Evolutionary conservation across 768 basidiomycete genomes (phyloP), one percentile per base, ranked within the genome.

Genomic region (Boletus eberwhitei): DNA sequence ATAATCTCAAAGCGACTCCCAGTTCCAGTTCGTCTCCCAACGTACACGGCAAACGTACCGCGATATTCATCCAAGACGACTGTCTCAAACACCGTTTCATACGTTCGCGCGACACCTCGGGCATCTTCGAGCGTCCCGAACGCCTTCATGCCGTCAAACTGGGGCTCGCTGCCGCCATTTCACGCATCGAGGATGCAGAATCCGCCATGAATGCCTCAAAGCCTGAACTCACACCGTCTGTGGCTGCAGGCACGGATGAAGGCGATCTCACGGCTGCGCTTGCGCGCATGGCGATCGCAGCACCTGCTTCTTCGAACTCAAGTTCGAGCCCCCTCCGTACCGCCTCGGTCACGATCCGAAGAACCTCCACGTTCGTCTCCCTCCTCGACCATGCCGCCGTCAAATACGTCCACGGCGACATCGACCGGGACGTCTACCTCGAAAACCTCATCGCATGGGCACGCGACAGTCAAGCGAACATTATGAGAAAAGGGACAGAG

Each of bases 101-200:
- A 34, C 46, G 46, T 21, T 22, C 32, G 19, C 46, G 34, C 21
- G 31, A 47, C 16, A 75, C 77, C 0, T 90, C 89, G 2, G 75
- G 77, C 42, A 86, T 97, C 50, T 83, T 95, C n/a, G 96, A 98
- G 67, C 80, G 92, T 11, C 95, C 95, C 0, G 90, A 97, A 67
- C 84, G 96, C 22, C 74, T 98, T 26, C 82, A 87, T 46, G 94
- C 94, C 0, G 83, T 98, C 47, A 84, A 86, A 59, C 64, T 90
- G 5, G 96, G 95, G 2, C 77, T 97, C 8, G 80, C 93, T 3
- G 88, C 88, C 8, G 90, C 88, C 0, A 77, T 91, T 19, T 81
- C 93, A 8, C 81, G 87, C 46, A 72, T 93, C 5, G 87, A 90
- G 60, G 76, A 75, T 8, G 40, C 19, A 0, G 53, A 50, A 8